phyloP scores from a whole-genome alignment of 345 rosid species.

The Rubroshorea leprosula region DNA sequence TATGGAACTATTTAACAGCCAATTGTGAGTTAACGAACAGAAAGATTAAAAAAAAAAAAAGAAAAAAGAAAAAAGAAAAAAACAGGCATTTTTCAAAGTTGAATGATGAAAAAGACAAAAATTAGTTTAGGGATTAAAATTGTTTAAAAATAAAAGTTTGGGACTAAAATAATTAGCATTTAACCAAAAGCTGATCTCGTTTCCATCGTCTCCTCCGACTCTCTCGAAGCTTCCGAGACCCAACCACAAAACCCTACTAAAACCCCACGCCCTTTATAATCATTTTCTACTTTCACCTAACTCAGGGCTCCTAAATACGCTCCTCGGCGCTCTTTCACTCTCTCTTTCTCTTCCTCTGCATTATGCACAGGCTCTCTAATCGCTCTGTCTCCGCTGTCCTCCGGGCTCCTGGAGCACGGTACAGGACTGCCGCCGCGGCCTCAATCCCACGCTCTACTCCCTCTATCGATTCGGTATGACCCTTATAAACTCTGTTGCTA shows the following conservation, averaged over 20 bases:
- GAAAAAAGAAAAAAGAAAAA: too few species aligned
- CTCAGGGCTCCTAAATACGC: too few species aligned
- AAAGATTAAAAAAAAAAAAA: too few species aligned
- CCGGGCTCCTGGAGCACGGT: constrained; percentile 33
- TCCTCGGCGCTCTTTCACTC: constrained; percentile 1
- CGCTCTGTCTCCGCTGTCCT: constrained; percentile 61
- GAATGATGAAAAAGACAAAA: too few species aligned
- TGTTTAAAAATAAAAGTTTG: too few species aligned
- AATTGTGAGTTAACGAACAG: too few species aligned
- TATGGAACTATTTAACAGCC: too few species aligned
- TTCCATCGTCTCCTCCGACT: neutral
- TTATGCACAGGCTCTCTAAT: constrained; percentile 63
- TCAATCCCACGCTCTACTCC: constrained; percentile 33
- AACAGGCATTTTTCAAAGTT: too few species aligned
- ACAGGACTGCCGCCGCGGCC: constrained; percentile 32
- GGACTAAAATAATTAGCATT: too few species aligned
- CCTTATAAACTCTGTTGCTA: neutral
- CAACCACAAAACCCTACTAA: constrained; percentile 39
- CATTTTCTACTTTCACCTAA: too few species aligned
- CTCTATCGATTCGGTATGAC: constrained; percentile 32
- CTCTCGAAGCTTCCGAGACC: constrained; percentile 66
- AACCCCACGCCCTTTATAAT: constrained; percentile 18
- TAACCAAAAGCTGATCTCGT: too few species aligned
- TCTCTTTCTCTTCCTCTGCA: constrained; percentile 7
- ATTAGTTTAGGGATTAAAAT: too few species aligned